Evolutionary conservation across 2,329 filamentous ascomycete genomes (phyloP), one percentile per base, ranked within the genome.

Genomic region (Diaporthe helianthi): DNA sequence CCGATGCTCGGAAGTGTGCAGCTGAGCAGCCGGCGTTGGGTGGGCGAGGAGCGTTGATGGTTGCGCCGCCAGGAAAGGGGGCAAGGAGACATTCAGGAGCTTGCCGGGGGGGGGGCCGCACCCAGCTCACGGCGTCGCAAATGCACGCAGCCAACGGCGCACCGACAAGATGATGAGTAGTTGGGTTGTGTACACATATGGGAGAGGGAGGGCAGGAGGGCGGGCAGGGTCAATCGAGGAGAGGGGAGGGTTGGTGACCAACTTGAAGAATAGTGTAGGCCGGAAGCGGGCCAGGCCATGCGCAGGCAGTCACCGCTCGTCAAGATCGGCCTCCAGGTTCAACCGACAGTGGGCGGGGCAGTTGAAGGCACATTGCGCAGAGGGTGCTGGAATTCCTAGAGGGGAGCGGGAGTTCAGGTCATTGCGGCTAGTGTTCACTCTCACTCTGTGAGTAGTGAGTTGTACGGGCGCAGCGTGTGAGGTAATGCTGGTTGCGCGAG

Each of bases 111-210:
- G 63, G 67, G 67, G 53, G 63, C 46, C 33, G 33, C 58, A 66
- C 67, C 69, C 67, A 64, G 69, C 67, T 54, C 61, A 55, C 53
- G 61, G 60, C 64, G 51, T 68, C 69, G 55, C 69, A 69, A 60
- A 52, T 60, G 46, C 53, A 55, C 52, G 38, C 47, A 54, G 29
- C 24, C 22, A 52, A 53, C 38, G 51, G 44, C 58, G 58, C 58
- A 49, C 41, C 38, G 49, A 54, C 31, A 31, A 31, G 31, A 29
- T 22, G 49, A 52, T 41, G 19, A 51, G 46, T 36, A 26, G 29
- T 49, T 63, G 58, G 58, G 44, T n/a, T 22, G 26, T 44, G 41
- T 19, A 19, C 36, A 38, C 36, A 38, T 12, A 29, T 49, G 26
- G 15, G 41, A 36, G 41, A 36, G 26, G 15, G n/a, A 49, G 24